Base-by-base conservation (phyloP, 2,329 filamentous ascomycete species). In the Dactylellina haptotyla region DNA sequence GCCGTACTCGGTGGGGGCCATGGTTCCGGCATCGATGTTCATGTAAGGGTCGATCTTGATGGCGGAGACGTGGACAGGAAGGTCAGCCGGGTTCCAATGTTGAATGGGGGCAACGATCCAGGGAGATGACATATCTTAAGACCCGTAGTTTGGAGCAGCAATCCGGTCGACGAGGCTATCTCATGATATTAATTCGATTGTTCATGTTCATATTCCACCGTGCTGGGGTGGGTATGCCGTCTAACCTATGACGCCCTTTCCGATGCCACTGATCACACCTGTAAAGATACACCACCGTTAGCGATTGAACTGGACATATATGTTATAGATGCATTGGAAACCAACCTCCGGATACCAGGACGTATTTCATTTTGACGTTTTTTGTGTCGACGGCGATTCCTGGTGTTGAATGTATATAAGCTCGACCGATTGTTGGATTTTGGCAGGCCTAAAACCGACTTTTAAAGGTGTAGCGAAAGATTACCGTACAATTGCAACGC, bases 111-210 rank as follows among this genome's bases (percentile, higher is more conserved):
- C 39, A 26, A 62, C 73, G 41, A 62, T 53, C 39, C 53, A 18
- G 51, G 46, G 26, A 57, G 58, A 25, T 46, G 77, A 84, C 85
- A 84, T 87, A 92, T 89, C 83, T 90, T 92, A 71, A 94, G 84
- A 51, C 91, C 92, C 76, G 89, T 84, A 9, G 90, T 92, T 85
- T 95, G 94, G 78, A 95, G 87, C 76, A 95, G 84, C 76, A 92
- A 83, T 53, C 90, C 90, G 39, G 89, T 88, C 66, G 87, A 89
- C 78, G 88, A 90, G 81, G 89, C 89, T 87, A 73, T 56, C 46
- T 77, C 46, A 79, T 77, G 75, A 75, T 45, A 79, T 16, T 51
- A 45, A 58, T 59, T 59, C 51, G 53, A 4, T 39, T 45, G 58
- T 70, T 51, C 58, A 28, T 18, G n/a, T n/a, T n/a, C n/a, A 9